Conservation (phyloP, 495 filamentous ascomycete genomes). For the Tuber brumale region DNA sequence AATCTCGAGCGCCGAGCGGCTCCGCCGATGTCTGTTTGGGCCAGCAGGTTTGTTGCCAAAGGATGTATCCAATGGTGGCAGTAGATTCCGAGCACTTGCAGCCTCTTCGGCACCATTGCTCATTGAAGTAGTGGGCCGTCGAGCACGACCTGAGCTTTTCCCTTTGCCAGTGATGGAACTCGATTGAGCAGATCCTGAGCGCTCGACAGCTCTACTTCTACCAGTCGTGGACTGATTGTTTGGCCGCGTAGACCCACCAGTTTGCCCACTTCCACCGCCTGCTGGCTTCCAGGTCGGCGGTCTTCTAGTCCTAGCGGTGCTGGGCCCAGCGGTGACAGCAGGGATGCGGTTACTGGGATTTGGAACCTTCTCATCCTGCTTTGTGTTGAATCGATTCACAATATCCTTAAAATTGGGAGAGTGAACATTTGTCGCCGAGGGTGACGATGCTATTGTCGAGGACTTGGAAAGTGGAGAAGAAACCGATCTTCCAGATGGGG, state of each 20-base stretch:
- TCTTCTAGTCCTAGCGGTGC: constrained; percentile 29
- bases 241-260: constrained; percentile 17
- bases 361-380: constrained; percentile 51
- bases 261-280: constrained; percentile 20
- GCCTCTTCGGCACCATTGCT: constrained; percentile 14
- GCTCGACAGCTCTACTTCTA: constrained; percentile 22
- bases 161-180: background rate
- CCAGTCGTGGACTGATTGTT: constrained; percentile 13
- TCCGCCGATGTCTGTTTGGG: constrained; percentile 31
- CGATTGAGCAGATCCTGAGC: constrained; percentile 24
- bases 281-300: constrained; percentile 38
- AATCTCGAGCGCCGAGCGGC: constrained; percentile 36
- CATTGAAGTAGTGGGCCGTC: constrained; percentile 16
- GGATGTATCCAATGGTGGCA: constrained; percentile 38
- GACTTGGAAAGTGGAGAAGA: constrained; percentile 31
- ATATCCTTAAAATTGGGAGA: constrained; percentile 56
- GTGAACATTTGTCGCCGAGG: constrained; percentile 39
- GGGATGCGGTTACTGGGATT: constrained; percentile 41
- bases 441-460: constrained; percentile 2
- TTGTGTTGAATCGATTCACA: constrained; percentile 57
- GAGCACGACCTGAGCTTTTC: background rate
- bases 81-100: constrained; percentile 15
- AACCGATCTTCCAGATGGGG: constrained; percentile 25
- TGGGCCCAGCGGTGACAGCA: constrained; percentile 28
- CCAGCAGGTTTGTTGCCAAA: constrained; percentile 27